Percentiles rank a stretch among this genome's conserved stretches.
These are phyloP conservation scores for Achaetomium macrosporum DNA, from an alignment of 2,329 filamentous ascomycete species.

Conservation along the genomic window DNA sequence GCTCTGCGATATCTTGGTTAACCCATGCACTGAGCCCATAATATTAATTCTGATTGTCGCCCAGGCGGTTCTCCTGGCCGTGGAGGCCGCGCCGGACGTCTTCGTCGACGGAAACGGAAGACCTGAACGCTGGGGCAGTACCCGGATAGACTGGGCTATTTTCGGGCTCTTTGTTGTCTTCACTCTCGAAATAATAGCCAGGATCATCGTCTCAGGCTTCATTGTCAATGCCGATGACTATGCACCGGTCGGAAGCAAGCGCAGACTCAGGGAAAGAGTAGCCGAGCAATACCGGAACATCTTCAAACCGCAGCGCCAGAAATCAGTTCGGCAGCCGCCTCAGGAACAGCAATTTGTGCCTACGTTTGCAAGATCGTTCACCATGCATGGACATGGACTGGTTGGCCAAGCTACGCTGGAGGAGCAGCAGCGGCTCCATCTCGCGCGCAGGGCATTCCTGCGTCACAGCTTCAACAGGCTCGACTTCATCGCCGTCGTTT, in stretches of 20 bases:
- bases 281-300: slow-evolving; percentile 69
- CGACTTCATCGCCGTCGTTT: slow-evolving; percentile 89
- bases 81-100: slow-evolving; percentile 72
- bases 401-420: slow-evolving; percentile 56
- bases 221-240: slow-evolving; percentile 87
- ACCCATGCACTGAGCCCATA: slow-evolving; percentile 78
- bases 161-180: slow-evolving; percentile 83
- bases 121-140: slow-evolving; percentile 59
- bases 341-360: slow-evolving; percentile 41
- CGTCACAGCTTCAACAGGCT: slow-evolving; percentile 93
- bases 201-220: slow-evolving; percentile 89
- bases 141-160: slow-evolving; percentile 71
- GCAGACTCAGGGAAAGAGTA: slow-evolving; percentile 68
- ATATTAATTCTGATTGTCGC: slow-evolving; percentile 83
- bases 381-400: slow-evolving; percentile 60
- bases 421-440: slow-evolving; percentile 75
- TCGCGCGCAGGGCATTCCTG: slow-evolving; percentile 86
- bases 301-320: slow-evolving; percentile 74
- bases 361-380: slow-evolving; percentile 71
- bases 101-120: slow-evolving; percentile 56
- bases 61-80: slow-evolving; percentile 79
- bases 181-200: slow-evolving; percentile 74
- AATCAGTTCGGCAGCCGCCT: slow-evolving; percentile 52
- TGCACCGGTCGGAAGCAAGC: slow-evolving; percentile 76
- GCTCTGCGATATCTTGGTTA: slow-evolving; percentile 78